Conservation (phyloP, 2,329 filamentous ascomycete genomes). For the Trichophyton schoenleinii region DNA sequence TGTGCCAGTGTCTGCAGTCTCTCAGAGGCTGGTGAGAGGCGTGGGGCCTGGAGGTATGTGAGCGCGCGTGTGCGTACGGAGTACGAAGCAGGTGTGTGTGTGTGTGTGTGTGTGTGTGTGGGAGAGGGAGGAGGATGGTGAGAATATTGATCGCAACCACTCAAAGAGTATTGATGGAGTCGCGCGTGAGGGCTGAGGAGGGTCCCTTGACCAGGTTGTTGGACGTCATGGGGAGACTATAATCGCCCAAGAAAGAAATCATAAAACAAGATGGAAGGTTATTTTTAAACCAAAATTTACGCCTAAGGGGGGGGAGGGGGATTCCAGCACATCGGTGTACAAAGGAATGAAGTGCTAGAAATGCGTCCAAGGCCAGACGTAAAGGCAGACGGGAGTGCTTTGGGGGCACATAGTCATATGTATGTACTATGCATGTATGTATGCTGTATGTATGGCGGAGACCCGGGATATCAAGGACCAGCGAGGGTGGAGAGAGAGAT, state of each 20-base stretch:
- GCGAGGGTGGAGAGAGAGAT: background rate
- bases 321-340: slow-evolving; percentile 4
- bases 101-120: background rate
- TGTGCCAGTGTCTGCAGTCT: slow-evolving; percentile 27
- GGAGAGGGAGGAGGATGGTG: background rate
- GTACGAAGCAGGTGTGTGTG: no score
- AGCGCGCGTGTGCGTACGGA: no score
- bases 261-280: background rate
- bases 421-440: background rate
- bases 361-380: background rate
- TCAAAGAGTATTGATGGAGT: background rate
- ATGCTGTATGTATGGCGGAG: slow-evolving; percentile 1
- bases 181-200: slow-evolving; percentile 3
- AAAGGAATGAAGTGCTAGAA: background rate
- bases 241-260: background rate
- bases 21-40: background rate
- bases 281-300: slow-evolving; percentile 4
- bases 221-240: slow-evolving; percentile 5
- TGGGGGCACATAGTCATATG: background rate
- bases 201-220: slow-evolving; percentile 1
- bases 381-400: background rate
- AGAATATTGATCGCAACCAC: slow-evolving; percentile 4
- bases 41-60: background rate
- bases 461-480: slow-evolving; percentile 4
- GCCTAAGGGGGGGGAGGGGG: background rate